Base-by-base conservation (phyloP, 305 asterid genomes). In the Nicotiana rustica region DNA sequence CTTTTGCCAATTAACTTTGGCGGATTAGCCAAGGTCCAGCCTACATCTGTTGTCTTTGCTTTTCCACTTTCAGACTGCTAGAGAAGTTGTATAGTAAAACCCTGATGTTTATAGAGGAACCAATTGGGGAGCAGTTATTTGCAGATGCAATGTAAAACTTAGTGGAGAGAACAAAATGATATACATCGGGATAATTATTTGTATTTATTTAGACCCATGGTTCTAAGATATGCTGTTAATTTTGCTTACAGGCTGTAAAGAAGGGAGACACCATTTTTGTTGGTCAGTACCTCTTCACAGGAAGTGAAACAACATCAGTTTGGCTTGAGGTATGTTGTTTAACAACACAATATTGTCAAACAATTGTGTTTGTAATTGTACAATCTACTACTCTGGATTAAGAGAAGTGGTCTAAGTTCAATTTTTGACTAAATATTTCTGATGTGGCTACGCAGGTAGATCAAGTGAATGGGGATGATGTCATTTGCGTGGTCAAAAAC, bases 231-330 rank as follows among this genome's bases (percentile, higher is more conserved):
- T 44, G 14, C 15, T 52, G 80, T 76, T 76, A 55, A 55, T 29
- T 55, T 55, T 76, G 5, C 49, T 29, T 84, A 85, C 92, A 92
- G 97, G 96, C 98, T 68, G 92, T 94, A 87, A 94, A 91, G 89
- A 88, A 84, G 79, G 98, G 97, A 29, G 97, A 94, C 85, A 94
- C 96, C 85, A 90, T 94, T 86, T 94, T 94, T 88, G 83, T 91
- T 47, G 98, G 98, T 62, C 97, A 94, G 81, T 94, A 93, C 87
- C 90, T 93, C 57, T 93, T 93, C 82, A 93, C 98, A 6, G 98
- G 98, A 89, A 93, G 98, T 65, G 98, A 94, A 84, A 90, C 96
- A 29, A 94, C 98, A 80, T 94, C 97, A 64, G 97, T 92, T 56
- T 94, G 98, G 97, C 90, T 94, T 38, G 98, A 94, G 98, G 97